Base-by-base conservation (phyloP, 768 basidiomycete genomes). In the Dioszegia crocea region DNA sequence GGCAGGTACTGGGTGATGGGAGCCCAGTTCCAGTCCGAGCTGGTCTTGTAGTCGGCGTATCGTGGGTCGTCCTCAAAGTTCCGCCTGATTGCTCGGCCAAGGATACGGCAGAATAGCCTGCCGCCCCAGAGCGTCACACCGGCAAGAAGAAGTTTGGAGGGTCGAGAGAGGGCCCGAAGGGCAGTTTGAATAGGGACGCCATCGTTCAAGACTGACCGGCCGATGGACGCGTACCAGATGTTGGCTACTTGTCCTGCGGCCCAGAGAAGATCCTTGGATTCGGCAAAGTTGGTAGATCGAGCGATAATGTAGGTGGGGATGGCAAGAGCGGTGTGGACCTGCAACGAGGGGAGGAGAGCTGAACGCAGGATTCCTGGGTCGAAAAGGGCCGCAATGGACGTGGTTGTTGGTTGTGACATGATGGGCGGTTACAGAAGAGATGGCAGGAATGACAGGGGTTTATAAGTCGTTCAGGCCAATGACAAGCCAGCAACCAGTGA, bases 211-310 rank as follows among this genome's bases (percentile, higher is more conserved):
- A 56, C 58, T 10, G 47, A 47, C 12, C 51, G 54, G 11, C 59
- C 63, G 21, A 71, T 27, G 1, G 66, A 59, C 8, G 62, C 51
- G 17, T 55, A 67, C 65, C 64, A 67, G 9, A 60, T 64, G 29
- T 62, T 65, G 23, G 47, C 38, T 29, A 67, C 59, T 47, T 62
- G 59, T 23, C 64, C 68, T 12, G 52, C 43, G 5, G 57, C 44
- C 70, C 70, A 72, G 30, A 72, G 57, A 39, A 46, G 47, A 43
- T 72, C 67, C 51, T 67, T 69, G 39, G 49, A 53, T 39, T 66
- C 63, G 16, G 61, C n/a, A 12, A 46, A 40, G n/a, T 60, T 46
- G 24, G 57, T 51, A 5, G 49, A 21, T 4, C 67, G 61, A 4
- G 54, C 54, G 29, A 67, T 36, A 21, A 59, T 47, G 47, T 67